Evolutionary conservation across 208 protist genomes (phyloP).

Genomic region (Phytomonas serpens): DNA sequence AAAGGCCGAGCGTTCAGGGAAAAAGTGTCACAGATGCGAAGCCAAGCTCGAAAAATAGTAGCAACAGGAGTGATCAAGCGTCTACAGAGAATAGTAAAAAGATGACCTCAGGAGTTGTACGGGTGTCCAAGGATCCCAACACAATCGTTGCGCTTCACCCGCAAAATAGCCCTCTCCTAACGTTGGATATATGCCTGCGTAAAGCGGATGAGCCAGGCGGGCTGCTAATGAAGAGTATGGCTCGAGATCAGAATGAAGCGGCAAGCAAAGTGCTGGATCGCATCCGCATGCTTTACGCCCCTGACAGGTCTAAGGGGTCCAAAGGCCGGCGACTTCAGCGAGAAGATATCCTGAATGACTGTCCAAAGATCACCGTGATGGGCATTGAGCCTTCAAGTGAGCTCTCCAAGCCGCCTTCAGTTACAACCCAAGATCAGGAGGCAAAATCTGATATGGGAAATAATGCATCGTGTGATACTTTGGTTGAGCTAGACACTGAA

Average conservation of each 20-base stretch:
- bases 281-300: conserved; percentile 50
- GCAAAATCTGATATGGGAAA: not conserved
- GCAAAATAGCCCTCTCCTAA: conserved; percentile 21
- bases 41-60: not conserved
- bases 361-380: conserved; percentile 40
- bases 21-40: not conserved
- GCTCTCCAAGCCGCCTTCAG: not conserved
- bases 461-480: not conserved
- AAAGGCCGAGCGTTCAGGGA: not conserved
- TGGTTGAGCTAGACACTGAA: conserved; percentile 35
- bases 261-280: conserved; percentile 66
- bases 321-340: conserved; percentile 17
- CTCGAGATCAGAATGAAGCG: conserved; percentile 40
- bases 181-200: conserved; percentile 33
- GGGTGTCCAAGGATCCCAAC: conserved; percentile 24
- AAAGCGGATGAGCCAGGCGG: conserved; percentile 4
- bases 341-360: conserved; percentile 43
- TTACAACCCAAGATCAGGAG: conserved; percentile 5
- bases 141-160: conserved; percentile 27
- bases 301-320: conserved; percentile 11
- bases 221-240: conserved; percentile 58
- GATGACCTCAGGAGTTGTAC: not conserved
- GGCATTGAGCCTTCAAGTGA: conserved; percentile 10
- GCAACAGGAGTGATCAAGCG: not conserved
- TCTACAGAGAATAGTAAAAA: not conserved